These are phyloP conservation scores for Eutrema japonicum DNA, from an alignment of 345 rosid genomes.

Conservation along the genomic window DNA sequence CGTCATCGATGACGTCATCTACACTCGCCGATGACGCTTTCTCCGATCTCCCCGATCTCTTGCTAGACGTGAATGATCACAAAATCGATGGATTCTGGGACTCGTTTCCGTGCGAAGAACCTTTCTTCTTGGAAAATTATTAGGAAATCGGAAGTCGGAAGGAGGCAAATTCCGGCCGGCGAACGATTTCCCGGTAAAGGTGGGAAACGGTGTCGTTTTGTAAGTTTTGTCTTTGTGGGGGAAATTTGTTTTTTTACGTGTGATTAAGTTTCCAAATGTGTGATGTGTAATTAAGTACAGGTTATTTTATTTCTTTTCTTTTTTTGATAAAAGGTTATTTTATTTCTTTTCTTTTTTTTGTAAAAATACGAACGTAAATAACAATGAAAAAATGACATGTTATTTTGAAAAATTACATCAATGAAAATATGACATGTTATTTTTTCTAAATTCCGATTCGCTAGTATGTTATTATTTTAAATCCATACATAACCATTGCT, in stretches of 20 bases:
- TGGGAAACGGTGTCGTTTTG: constrained; percentile 21
- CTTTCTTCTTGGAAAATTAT: constrained; percentile 36
- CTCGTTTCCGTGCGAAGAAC: constrained; percentile 48
- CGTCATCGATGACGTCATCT: constrained; percentile 49
- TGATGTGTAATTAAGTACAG: constrained; percentile 38
- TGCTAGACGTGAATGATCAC: constrained; percentile 44
- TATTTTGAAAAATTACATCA: background rate
- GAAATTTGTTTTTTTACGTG: constrained; percentile 14
- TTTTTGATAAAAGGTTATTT: no score
- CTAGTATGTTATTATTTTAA: background rate
- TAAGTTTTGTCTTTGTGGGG: constrained; percentile 20
- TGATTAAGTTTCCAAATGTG: constrained; percentile 35
- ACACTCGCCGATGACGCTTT: constrained; percentile 60
- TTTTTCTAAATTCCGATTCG: background rate
- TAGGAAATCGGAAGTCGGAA: background rate
- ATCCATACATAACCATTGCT: background rate
- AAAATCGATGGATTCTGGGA: constrained; percentile 54
- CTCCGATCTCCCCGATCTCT: constrained; percentile 71
- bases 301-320: background rate
- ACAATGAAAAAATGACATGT: background rate
- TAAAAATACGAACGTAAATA: constrained; percentile 29
- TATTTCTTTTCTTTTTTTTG: background rate
- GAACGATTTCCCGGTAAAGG: constrained; percentile 21
- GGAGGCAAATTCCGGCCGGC: constrained; percentile 10
- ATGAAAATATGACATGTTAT: background rate